These are phyloP conservation scores for Cryptosporidium meleagridis DNA, from an alignment of 169 alveolate species.

Conservation along the genomic window DNA sequence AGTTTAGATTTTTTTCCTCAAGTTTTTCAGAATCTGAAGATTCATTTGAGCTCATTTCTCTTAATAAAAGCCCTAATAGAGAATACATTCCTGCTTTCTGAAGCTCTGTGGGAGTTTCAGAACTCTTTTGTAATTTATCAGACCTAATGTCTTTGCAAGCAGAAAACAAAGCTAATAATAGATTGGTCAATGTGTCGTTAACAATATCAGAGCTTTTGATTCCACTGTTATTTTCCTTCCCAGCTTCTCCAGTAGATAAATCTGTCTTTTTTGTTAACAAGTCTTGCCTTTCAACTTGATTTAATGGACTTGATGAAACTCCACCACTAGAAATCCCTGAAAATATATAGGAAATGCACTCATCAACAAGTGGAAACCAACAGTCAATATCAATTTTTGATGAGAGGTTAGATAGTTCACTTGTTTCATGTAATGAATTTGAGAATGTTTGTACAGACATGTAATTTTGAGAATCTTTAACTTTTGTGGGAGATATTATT, in stretches of 20 bases:
- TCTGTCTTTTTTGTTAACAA: not conserved
- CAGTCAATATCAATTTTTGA: constrained; percentile 53
- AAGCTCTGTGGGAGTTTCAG: constrained; percentile 72
- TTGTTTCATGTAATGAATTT: not conserved
- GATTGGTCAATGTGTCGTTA: not conserved
- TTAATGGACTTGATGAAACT: not conserved
- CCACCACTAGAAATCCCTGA: constrained; percentile 29
- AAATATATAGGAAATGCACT: constrained; percentile 47
- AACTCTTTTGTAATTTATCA: constrained; percentile 39
- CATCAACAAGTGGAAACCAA: constrained; percentile 71
- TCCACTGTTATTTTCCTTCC: not conserved
- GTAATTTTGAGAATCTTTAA: not conserved
- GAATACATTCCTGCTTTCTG: constrained; percentile 75
- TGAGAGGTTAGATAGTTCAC: not conserved
- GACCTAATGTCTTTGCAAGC: constrained; percentile 69
- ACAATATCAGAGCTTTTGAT: not conserved
- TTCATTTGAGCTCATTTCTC: constrained; percentile 11
- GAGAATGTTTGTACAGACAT: not conserved
- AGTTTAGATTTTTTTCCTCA: not conserved
- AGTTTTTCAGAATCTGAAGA: not conserved
- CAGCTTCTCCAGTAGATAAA: not conserved
- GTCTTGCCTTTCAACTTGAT: not conserved
- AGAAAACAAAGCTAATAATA: constrained; percentile 42
- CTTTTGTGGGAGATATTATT: constrained; percentile 1
- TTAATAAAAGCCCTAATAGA: constrained; percentile 41